Evolutionary conservation across 169 alveolate genomes (phyloP).

Genomic region (Plasmodium falciparum): DNA sequence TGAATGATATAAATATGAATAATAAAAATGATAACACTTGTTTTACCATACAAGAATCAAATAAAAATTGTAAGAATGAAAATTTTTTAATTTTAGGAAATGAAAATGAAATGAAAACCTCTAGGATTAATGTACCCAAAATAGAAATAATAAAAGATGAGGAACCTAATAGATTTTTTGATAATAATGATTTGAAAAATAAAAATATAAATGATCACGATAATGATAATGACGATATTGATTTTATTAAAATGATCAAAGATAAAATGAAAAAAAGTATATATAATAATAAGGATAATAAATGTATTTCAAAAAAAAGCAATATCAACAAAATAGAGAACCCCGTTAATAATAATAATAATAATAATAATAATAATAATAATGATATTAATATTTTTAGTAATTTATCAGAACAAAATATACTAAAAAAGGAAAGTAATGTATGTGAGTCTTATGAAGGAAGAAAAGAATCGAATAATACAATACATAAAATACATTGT

Average conservation of each 20-base stretch:
- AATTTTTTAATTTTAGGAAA: too few species aligned
- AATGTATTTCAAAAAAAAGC: neutral
- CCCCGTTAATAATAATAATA: neutral
- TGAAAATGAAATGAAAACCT: too few species aligned
- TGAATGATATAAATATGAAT: neutral
- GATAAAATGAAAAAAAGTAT: neutral
- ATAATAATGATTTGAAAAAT: neutral
- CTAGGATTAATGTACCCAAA: neutral
- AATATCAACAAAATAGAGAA: neutral
- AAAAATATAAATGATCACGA: neutral
- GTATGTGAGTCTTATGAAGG: neutral
- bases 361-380: neutral
- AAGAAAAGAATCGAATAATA: neutral
- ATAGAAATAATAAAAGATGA: neutral
- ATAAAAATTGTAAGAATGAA: too few species aligned
- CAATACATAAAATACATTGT: too few species aligned
- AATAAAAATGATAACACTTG: neutral
- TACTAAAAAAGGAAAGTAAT: neutral
- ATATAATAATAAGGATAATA: conserved; percentile 4
- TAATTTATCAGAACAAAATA: neutral
- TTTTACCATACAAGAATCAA: too few species aligned
- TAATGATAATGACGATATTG: neutral
- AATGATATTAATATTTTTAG: neutral
- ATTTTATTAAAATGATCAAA: conserved; percentile 6
- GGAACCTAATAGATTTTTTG: neutral